These are phyloP conservation scores for Cladobotryum mycophilum DNA, from an alignment of 2,329 filamentous ascomycete genomes.

Conservation along the genomic window DNA sequence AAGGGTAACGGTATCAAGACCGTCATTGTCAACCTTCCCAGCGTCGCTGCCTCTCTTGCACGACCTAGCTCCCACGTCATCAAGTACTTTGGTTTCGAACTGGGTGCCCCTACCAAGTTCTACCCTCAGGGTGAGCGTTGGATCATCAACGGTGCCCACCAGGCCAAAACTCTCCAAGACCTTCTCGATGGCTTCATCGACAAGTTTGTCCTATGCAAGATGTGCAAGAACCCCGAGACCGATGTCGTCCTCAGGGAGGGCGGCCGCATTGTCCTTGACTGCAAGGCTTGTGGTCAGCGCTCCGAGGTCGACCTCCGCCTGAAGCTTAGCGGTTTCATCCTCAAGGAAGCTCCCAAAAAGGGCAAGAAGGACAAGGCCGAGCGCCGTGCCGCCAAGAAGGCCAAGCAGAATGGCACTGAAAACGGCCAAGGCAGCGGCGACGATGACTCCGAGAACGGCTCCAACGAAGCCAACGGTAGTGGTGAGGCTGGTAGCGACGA, in stretches of 20 bases:
- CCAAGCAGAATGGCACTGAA: slow-evolving; percentile 69
- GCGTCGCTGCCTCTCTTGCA: slow-evolving; percentile 84
- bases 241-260: slow-evolving; percentile 93
- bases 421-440: slow-evolving; percentile 54
- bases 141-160: slow-evolving; percentile 99
- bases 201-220: slow-evolving; percentile 98
- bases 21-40: slow-evolving; percentile 94
- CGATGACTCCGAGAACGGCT: slow-evolving; percentile 44
- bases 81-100: slow-evolving; percentile 99
- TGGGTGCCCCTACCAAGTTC: slow-evolving; percentile 97
- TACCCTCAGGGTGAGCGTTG: slow-evolving; percentile 96
- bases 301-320: slow-evolving; percentile 85
- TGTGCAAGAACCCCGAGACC: slow-evolving; percentile 99
- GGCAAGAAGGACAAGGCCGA: slow-evolving; percentile 96
- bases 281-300: slow-evolving; percentile 96
- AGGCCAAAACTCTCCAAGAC: slow-evolving; percentile 91
- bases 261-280: slow-evolving; percentile 84
- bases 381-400: slow-evolving; percentile 84
- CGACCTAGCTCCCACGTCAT: slow-evolving; percentile 93
- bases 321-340: slow-evolving; percentile 94
- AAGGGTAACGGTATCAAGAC: slow-evolving; percentile 99
- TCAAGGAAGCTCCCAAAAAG: slow-evolving; percentile 90
- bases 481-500: slow-evolving; percentile 79
- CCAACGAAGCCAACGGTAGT: slow-evolving; percentile 44
- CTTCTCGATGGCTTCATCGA: slow-evolving; percentile 97